Conservation (phyloP, 306 rosid species). For the Quercus cerris region DNA sequence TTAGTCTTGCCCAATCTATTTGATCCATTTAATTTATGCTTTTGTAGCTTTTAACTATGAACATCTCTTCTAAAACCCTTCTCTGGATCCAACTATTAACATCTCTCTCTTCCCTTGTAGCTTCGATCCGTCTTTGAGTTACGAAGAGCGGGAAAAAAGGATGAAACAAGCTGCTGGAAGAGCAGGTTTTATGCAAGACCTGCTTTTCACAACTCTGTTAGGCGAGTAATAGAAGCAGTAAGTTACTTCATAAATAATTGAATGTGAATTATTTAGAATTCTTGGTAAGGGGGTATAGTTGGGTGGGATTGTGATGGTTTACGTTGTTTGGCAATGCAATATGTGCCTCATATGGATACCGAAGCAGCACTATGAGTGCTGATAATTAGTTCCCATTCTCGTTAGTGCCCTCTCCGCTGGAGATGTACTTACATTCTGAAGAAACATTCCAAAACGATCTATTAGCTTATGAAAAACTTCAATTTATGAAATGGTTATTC, state of each 20-base stretch:
- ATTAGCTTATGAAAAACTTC: constrained; percentile 20
- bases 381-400: constrained; percentile 29
- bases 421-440: constrained; percentile 28
- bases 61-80: background rate
- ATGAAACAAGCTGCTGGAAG: constrained; percentile 78
- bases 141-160: constrained; percentile 83
- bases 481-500: constrained; percentile 11
- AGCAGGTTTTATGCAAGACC: constrained; percentile 87
- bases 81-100: background rate
- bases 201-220: constrained; percentile 67
- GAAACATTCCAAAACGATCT: constrained; percentile 7
- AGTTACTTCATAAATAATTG: constrained; percentile 32
- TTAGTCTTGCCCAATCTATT: background rate
- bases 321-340: constrained; percentile 14
- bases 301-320: constrained; percentile 32
- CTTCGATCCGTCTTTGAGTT: constrained; percentile 82
- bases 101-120: constrained; percentile 34
- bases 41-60: background rate
- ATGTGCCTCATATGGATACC: constrained; percentile 19
- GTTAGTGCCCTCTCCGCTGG: constrained; percentile 24
- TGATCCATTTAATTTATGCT: background rate
- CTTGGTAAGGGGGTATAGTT: constrained; percentile 27
- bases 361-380: constrained; percentile 27
- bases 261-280: constrained; percentile 31
- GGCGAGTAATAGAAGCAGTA: constrained; percentile 42